phyloP scores from a whole-genome alignment of 164 flowering plant species.

The Vitis riparia region DNA sequence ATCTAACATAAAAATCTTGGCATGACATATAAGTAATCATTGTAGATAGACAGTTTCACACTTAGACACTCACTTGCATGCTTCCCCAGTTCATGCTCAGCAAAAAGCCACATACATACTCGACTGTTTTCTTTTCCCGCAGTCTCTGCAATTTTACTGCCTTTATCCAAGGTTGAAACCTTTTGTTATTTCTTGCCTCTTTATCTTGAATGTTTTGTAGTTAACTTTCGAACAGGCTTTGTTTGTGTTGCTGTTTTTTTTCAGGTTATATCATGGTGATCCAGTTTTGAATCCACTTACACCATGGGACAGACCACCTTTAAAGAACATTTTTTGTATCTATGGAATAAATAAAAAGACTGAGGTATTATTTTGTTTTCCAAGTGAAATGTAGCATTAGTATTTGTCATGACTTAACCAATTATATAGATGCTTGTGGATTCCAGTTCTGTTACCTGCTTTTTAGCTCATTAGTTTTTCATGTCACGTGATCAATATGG shows the following conservation, averaged over 20 bases:
- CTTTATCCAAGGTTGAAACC: background rate
- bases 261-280: conserved; percentile 91
- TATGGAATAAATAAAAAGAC: conserved; percentile 87
- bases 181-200: background rate
- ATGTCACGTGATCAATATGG: no score
- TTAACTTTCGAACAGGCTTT: background rate
- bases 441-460: background rate
- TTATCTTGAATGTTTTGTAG: conserved; percentile 1
- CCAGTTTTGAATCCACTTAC: conserved; percentile 93
- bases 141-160: background rate
- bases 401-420: background rate
- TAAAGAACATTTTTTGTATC: conserved; percentile 91
- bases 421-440: background rate
- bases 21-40: background rate
- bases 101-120: background rate
- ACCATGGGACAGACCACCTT: conserved; percentile 99
- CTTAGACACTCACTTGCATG: background rate
- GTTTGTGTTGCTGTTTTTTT: conserved; percentile 20
- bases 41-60: conserved; percentile 3
- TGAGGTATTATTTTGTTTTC: conserved; percentile 56
- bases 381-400: background rate
- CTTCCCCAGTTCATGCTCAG: background rate
- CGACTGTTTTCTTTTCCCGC: background rate
- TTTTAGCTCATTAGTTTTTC: background rate
- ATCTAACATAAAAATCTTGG: background rate